Base-by-base conservation (phyloP, 331 rosid species). In the Spiraea crenata region DNA sequence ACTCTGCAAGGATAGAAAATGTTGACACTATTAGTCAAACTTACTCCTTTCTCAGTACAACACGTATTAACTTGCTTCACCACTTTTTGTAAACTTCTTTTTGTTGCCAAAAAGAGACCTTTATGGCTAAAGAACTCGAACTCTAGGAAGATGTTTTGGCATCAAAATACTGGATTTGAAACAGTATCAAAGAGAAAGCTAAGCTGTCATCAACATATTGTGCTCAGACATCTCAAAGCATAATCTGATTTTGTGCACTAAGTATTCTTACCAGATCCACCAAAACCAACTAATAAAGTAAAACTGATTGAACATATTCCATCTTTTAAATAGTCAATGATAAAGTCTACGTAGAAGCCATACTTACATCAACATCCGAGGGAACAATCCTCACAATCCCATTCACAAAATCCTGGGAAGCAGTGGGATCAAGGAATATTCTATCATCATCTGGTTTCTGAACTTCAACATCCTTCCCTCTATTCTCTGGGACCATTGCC, bases 301-400 rank as follows among this genome's bases (percentile, higher is more conserved):
- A 25, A 19, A 42, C 8, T 1, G 4, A 6, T 31, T 45, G 20
- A 42, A n/a, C 19, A 41, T 15, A 15, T 66, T 47, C 31, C 46
- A 57, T 40, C 77, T 20, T 65, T 44, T 50, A 31, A 40, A 66
- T 66, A 52, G 74, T 41, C 38, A 57, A 47, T 46, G 40, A 52
- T 10, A 14, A 39, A 56, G 19, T 61, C 48, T 48, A 46, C 63
- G 17, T 31, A 47, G 50, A 67, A 35, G 62, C 48, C 48, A 42
- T 68, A 85, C 99, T 93, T 84, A 93, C 97, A 77, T 89, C 95
- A 70, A 91, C 91, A 70, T 83, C 95, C 39, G 99, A 91, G 72
- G 99, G 99, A 85, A 93, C 96, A 82, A 93, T 91, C 86, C 91
- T 93, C 97, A 87, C 89, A 60, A 93, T 89, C 81, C 99, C 99